phyloP scores from a whole-genome alignment of 2,329 filamentous ascomycete genomes.

The Fusarium anthophilum region DNA sequence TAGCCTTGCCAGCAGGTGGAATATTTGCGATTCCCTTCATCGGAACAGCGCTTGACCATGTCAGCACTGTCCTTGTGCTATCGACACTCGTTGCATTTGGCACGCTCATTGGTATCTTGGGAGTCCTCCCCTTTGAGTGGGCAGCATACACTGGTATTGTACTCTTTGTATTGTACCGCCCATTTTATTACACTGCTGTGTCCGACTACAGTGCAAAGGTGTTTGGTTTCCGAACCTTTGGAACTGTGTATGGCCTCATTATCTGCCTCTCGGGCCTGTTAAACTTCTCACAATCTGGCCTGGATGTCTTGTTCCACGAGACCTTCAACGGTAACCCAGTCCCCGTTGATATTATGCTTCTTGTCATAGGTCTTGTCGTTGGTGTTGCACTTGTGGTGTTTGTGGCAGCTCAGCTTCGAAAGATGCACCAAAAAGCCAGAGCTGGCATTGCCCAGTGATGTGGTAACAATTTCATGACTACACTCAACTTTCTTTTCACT shows the following conservation, averaged over 20 bases:
- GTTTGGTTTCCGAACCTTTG: constrained; percentile 91
- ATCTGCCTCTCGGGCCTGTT: constrained; percentile 86
- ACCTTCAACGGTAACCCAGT: constrained; percentile 77
- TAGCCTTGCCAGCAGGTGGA: constrained; percentile 80
- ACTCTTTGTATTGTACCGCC: constrained; percentile 85
- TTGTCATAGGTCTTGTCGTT: constrained; percentile 68
- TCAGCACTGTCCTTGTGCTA: constrained; percentile 77
- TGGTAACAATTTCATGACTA: too few relatives aligned
- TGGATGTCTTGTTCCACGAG: constrained; percentile 81
- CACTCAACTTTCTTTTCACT: neutral
- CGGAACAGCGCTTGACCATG: constrained; percentile 79
- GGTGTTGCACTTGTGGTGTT: constrained; percentile 74
- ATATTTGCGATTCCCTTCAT: constrained; percentile 89
- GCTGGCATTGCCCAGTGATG: constrained; percentile 31
- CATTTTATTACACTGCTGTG: constrained; percentile 91
- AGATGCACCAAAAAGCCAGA: constrained; percentile 45
- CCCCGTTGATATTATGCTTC: constrained; percentile 77
- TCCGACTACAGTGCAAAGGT: constrained; percentile 92
- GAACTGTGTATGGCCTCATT: constrained; percentile 91
- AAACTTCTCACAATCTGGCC: constrained; percentile 83
- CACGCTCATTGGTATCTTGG: constrained; percentile 79
- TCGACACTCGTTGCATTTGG: constrained; percentile 74
- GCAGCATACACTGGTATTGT: constrained; percentile 79
- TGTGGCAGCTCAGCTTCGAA: constrained; percentile 60
- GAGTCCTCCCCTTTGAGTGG: constrained; percentile 74